These are phyloP conservation scores for Yarrowia yakushimensis DNA, from an alignment of 805 yeast genomes.

Conservation along the genomic window DNA sequence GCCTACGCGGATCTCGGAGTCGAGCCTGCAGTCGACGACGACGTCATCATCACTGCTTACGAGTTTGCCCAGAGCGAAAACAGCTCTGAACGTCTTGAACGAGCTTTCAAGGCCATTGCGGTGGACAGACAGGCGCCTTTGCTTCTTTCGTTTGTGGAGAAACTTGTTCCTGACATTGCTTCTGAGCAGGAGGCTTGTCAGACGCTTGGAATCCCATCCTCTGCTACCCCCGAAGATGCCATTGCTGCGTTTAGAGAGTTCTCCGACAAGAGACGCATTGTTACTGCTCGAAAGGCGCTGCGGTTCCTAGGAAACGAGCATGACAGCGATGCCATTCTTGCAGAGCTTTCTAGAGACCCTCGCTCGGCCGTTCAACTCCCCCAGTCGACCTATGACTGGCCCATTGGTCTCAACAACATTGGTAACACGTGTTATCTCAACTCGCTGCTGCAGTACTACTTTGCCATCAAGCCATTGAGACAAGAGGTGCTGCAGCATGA, in stretches of 20 bases:
- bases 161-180: background rate
- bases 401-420: slow-evolving; percentile 88
- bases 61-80: slow-evolving; percentile 48
- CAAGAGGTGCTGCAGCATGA: slow-evolving; percentile 50
- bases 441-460: slow-evolving; percentile 85
- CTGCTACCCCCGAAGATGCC: background rate
- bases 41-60: slow-evolving; percentile 70
- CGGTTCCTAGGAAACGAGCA: slow-evolving; percentile 52
- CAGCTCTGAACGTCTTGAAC: slow-evolving; percentile 26
- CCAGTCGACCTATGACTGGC: slow-evolving; percentile 40
- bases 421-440: slow-evolving; percentile 96
- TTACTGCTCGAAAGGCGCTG: slow-evolving; percentile 48
- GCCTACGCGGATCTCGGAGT: slow-evolving; percentile 55
- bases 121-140: slow-evolving; percentile 32
- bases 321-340: slow-evolving; percentile 52
- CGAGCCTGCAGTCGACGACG: slow-evolving; percentile 56
- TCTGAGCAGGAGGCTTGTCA: slow-evolving; percentile 10
- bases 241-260: slow-evolving; percentile 5
- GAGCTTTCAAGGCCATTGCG: slow-evolving; percentile 37
- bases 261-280: slow-evolving; percentile 4
- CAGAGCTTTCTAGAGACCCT: slow-evolving; percentile 44
- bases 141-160: slow-evolving; percentile 36
- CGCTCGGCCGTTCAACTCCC: slow-evolving; percentile 11
- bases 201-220: background rate
- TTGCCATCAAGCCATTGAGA: slow-evolving; percentile 78